Evolutionary conservation across 2,329 filamentous ascomycete species (phyloP), one percentile per base, ranked within the genome.

Genomic region (Cordyceps fumosorosea): DNA sequence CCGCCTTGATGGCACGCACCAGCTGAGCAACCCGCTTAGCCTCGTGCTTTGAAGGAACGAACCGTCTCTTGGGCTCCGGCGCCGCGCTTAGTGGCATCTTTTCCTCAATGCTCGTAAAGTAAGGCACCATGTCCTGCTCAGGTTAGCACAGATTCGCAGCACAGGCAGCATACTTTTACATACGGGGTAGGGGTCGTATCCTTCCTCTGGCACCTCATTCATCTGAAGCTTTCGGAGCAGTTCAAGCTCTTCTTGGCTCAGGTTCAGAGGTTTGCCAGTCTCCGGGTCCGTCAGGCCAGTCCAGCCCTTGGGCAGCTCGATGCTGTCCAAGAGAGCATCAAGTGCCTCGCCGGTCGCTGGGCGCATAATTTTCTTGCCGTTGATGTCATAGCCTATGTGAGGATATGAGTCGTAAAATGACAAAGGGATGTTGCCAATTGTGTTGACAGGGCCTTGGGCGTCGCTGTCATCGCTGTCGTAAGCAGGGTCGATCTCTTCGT

Each of bases 301-400:
- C 92, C 93, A 99, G 66, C 93, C 95, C 80, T 96, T 92, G 16
- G 95, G 95, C 42, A 99, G 81, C 71, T 99, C 95, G 69, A 99
- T 99, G 76, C 90, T 97, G 70, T 99, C 93, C 11, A 99, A 81
- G 50, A 99, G 82, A 14, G 92, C 91, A 79, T 99, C 95, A 37
- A 99, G 79, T 42, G 95, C 95, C 73, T 96, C 89, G 58, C 93
- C 93, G 68, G 92, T 93, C 4, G 96, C 95, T 7, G 95, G 95
- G 58, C 95, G 89, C 87, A 96, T 90, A 66, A 99, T 96, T 76
- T 90, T 96, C 83, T 96, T 97, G 75, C 95, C 95, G 75, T 99
- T 96, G 78, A 99, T 98, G 70, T 97, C 91, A 77, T 99, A 99
- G 64, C 95, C 95, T 72, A 99, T 97, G 74, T 99, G 95, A 56